phyloP scores from a whole-genome alignment of 2,329 filamentous ascomycete species.

The Hypoxylon sp. region DNA sequence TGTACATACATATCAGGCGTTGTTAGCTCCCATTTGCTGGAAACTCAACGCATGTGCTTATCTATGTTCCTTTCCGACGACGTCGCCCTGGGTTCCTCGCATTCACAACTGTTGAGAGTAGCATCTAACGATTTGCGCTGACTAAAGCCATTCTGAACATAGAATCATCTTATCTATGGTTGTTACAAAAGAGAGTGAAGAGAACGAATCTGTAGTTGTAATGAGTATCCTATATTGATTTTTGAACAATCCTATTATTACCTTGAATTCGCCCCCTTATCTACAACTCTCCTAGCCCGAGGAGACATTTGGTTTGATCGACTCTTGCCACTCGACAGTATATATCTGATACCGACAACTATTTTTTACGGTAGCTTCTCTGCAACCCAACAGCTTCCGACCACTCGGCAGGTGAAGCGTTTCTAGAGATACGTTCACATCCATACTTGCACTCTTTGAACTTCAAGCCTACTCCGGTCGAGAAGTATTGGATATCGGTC shows the following conservation, averaged over 20 bases:
- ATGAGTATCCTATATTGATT: slow-evolving; percentile 13
- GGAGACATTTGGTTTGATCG: slow-evolving; percentile 23
- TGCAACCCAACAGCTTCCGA: slow-evolving; percentile 25
- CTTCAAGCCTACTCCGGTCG: slow-evolving; percentile 9
- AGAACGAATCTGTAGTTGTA: slow-evolving; percentile 5
- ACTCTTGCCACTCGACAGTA: slow-evolving; percentile 2
- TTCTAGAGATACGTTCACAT: slow-evolving; percentile 2
- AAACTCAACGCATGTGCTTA: slow-evolving; percentile 36
- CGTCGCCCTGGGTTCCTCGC: slow-evolving; percentile 1
- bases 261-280: slow-evolving; percentile 8
- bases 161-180: slow-evolving; percentile 18
- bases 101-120: slow-evolving; percentile 21
- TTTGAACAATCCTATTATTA: slow-evolving; percentile 6
- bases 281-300: slow-evolving; percentile 19
- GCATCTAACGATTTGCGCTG: slow-evolving; percentile 21
- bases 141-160: slow-evolving; percentile 3
- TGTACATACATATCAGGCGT: slow-evolving; percentile 11
- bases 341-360: slow-evolving; percentile 9
- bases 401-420: slow-evolving; percentile 14
- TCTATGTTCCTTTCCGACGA: slow-evolving; percentile 15
- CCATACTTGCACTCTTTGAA: background rate
- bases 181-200: slow-evolving; percentile 18
- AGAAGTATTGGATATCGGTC: slow-evolving; percentile 16
- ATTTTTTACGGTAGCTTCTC: slow-evolving; percentile 10
- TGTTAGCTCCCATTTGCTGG: slow-evolving; percentile 16